These are phyloP conservation scores for Aspergillus niger DNA, from an alignment of 2,329 filamentous ascomycete genomes.

Conservation along the genomic window DNA sequence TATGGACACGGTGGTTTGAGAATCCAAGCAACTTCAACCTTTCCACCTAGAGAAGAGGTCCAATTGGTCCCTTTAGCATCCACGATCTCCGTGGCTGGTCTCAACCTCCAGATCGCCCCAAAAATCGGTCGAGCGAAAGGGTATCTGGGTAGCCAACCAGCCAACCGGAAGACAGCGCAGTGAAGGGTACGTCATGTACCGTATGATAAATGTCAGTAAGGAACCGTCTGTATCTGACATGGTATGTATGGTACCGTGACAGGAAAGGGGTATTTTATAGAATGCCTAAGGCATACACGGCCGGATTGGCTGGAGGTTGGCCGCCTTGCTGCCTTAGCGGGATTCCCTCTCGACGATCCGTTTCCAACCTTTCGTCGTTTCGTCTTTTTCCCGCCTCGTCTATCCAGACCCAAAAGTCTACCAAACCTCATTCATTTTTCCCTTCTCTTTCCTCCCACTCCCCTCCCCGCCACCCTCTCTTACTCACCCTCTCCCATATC, in stretches of 20 bases:
- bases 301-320: not conserved
- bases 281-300: not conserved
- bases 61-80: not conserved
- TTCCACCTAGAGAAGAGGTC: not conserved
- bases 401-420: conserved; percentile 24
- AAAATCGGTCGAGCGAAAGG: conserved; percentile 14
- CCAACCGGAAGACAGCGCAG: conserved; percentile 22
- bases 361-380: conserved; percentile 22
- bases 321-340: conserved; percentile 20
- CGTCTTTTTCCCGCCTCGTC: conserved; percentile 23
- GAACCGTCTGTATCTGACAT: not conserved
- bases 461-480: conserved; percentile 12
- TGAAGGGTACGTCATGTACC: conserved; percentile 9
- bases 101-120: conserved; percentile 7
- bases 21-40: not conserved
- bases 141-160: conserved; percentile 8
- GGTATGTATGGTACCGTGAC: not conserved
- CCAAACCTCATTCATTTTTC: conserved; percentile 25
- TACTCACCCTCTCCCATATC: conserved; percentile 16
- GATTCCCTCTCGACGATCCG: conserved; percentile 21
- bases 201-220: not conserved
- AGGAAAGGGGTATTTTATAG: not conserved
- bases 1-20: not conserved
- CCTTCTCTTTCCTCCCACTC: conserved; percentile 16
- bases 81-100: not conserved